Evolutionary conservation across 192 early-diverging fungal genomes (phyloP).

Genomic region (Bifiguratus adelaidae): DNA sequence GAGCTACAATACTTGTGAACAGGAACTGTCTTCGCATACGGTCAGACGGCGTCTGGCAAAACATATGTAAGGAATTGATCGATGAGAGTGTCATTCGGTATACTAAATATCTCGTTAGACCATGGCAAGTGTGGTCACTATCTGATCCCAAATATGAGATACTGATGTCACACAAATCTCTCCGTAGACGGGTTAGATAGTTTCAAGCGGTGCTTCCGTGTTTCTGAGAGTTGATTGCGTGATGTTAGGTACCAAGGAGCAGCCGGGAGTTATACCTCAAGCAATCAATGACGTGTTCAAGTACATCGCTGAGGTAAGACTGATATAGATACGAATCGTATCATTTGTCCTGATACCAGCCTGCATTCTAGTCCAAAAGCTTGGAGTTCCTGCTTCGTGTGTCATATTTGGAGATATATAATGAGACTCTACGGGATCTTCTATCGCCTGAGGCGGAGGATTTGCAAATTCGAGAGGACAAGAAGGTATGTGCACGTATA

Average conservation of each 20-base stretch:
- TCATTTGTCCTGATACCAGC: background rate
- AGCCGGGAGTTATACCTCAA: constrained; percentile 69
- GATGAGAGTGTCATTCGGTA: constrained; percentile 1
- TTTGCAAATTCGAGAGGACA: constrained; percentile 79
- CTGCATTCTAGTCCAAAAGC: constrained; percentile 29
- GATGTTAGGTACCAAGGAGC: constrained; percentile 50
- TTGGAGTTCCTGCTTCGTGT: constrained; percentile 88
- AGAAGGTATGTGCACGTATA: constrained; percentile 28
- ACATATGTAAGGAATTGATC: constrained; percentile 40
- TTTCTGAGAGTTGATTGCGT: too few relatives aligned
- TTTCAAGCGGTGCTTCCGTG: too few relatives aligned
- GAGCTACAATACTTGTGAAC: background rate
- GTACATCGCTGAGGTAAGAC: constrained; percentile 50
- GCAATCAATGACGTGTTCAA: constrained; percentile 70
- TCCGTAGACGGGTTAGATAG: too few relatives aligned
- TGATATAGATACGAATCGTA: too few relatives aligned
- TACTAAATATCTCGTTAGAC: constrained; percentile 5
- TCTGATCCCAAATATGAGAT: background rate
- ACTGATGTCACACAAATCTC: background rate
- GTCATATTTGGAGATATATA: constrained; percentile 97
- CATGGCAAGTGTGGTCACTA: constrained; percentile 3
- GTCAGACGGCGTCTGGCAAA: constrained; percentile 94
- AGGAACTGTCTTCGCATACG: constrained; percentile 97
- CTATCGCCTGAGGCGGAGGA: constrained; percentile 73
- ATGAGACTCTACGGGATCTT: constrained; percentile 86